Percentiles rank a stretch among this genome's conserved stretches.
Conservation (phyloP, 2,329 filamentous ascomycete species). For the Metarhizium anisopliae region DNA sequence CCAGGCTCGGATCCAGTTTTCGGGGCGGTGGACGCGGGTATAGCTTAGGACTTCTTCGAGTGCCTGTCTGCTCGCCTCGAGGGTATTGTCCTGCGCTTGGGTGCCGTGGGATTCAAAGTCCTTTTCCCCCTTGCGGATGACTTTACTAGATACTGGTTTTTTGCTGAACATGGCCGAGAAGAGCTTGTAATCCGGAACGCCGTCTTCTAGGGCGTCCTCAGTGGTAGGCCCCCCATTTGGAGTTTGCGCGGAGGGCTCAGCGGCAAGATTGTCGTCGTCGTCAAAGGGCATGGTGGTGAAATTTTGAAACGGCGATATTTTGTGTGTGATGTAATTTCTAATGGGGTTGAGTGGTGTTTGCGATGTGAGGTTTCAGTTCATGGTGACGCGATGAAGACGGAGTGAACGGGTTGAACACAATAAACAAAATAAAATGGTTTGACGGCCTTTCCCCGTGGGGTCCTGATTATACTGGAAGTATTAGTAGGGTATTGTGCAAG, state of each 20-base stretch:
- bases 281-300: slow-evolving; percentile 28
- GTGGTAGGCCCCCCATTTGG: slow-evolving; percentile 19
- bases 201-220: slow-evolving; percentile 63
- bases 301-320: background rate
- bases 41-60: slow-evolving; percentile 83
- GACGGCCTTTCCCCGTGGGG: too few relatives aligned
- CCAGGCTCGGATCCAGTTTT: slow-evolving; percentile 58
- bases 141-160: slow-evolving; percentile 43
- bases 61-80: slow-evolving; percentile 73
- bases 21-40: slow-evolving; percentile 64
- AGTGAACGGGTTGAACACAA: too few relatives aligned
- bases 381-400: too few relatives aligned
- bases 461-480: too few relatives aligned
- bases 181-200: slow-evolving; percentile 80
- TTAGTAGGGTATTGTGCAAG: too few relatives aligned
- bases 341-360: too few relatives aligned
- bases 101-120: slow-evolving; percentile 95
- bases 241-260: slow-evolving; percentile 11
- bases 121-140: slow-evolving; percentile 89
- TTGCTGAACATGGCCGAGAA: slow-evolving; percentile 46
- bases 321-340: background rate
- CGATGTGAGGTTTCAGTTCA: too few relatives aligned
- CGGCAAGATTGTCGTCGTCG: slow-evolving; percentile 32
- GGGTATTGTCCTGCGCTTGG: slow-evolving; percentile 63
- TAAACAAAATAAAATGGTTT: too few relatives aligned